Evolutionary conservation across 2,329 filamentous ascomycete genomes (phyloP).

Genomic region (Xylaria arbuscula): DNA sequence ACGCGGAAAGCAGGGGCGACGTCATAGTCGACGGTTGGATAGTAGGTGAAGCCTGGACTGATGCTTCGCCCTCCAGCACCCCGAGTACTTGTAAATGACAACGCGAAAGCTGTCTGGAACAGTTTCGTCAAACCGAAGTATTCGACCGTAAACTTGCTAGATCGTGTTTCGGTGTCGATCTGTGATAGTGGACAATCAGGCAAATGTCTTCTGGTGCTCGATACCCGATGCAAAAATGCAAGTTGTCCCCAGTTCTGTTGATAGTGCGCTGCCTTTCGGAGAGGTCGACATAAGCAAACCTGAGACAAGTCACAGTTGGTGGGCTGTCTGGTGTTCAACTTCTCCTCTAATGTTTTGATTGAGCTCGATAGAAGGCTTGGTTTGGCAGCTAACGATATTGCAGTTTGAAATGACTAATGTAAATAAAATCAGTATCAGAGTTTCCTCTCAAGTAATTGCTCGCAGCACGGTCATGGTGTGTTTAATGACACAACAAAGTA

Average conservation of each 20-base stretch:
- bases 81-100: conserved; percentile 16
- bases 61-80: conserved; percentile 33
- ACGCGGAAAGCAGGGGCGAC: conserved; percentile 28
- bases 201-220: conserved; percentile 10
- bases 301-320: neutral
- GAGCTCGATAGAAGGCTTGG: conserved; percentile 25
- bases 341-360: neutral
- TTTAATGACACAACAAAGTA: no score
- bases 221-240: neutral
- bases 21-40: conserved; percentile 18
- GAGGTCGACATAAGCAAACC: conserved; percentile 10
- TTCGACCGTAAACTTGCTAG: neutral
- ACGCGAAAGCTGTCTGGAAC: conserved; percentile 16
- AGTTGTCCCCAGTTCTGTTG: neutral
- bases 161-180: neutral
- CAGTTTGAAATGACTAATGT: conserved; percentile 14
- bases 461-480: no score
- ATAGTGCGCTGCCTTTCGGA: neutral
- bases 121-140: conserved; percentile 9
- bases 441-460: neutral
- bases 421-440: neutral
- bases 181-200: conserved; percentile 19
- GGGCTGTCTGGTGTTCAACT: neutral
- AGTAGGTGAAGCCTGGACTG: conserved; percentile 30
- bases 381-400: conserved; percentile 2